A percentile compares a stretch with the other conserved stretches of the same genome.
Conservation (phyloP, 306 rosid species). For the Adenanthera pavonina region DNA sequence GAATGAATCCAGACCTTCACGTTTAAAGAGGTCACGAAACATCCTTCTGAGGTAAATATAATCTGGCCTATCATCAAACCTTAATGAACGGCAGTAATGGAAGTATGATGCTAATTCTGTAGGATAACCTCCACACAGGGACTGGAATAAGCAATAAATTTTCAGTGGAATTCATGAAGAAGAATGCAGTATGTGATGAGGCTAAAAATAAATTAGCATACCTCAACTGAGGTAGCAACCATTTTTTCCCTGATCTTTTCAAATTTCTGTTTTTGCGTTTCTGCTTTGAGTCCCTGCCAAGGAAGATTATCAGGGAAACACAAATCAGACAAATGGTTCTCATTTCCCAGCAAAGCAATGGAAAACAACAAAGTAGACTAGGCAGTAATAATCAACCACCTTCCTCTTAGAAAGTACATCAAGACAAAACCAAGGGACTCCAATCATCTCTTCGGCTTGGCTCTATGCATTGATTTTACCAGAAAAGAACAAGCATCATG, state of each 20-base stretch:
- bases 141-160: conserved; percentile 63
- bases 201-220: conserved; percentile 35
- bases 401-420: conserved; percentile 92
- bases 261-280: conserved; percentile 92
- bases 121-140: conserved; percentile 93
- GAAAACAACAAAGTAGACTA: conserved; percentile 35
- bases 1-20: conserved; percentile 68
- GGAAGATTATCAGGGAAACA: conserved; percentile 72
- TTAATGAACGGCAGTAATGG: conserved; percentile 92
- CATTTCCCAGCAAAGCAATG: neutral
- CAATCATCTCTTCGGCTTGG: conserved; percentile 98
- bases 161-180: conserved; percentile 24
- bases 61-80: conserved; percentile 96
- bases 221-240: conserved; percentile 95
- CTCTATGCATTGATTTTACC: conserved; percentile 57
- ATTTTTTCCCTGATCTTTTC: conserved; percentile 94
- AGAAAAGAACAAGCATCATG: conserved; percentile 43
- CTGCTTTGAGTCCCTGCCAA: conserved; percentile 99
- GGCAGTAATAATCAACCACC: conserved; percentile 59
- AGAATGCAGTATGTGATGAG: conserved; percentile 15
- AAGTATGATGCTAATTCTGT: conserved; percentile 96
- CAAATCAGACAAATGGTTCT: conserved; percentile 34
- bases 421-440: conserved; percentile 98
- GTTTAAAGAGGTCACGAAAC: conserved; percentile 95
- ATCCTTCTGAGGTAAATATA: conserved; percentile 94